These are phyloP conservation scores for Diversispora eburnea DNA, from an alignment of 192 early-diverging fungal genomes.

Conservation along the genomic window DNA sequence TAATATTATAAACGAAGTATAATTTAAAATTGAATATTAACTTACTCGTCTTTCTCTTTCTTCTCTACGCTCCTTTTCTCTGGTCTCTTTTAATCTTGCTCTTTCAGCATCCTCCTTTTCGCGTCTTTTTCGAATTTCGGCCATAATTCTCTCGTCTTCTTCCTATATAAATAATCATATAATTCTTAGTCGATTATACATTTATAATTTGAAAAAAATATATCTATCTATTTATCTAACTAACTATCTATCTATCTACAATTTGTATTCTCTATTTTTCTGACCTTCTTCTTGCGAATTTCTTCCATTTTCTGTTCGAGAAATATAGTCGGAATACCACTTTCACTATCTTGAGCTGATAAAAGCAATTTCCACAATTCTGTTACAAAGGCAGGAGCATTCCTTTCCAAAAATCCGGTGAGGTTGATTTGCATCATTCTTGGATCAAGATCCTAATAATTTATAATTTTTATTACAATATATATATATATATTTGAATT, in stretches of 20 bases:
- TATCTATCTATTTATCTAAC: no score
- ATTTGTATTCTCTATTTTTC: background rate
- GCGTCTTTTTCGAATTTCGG: conserved; percentile 29
- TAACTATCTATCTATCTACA: background rate
- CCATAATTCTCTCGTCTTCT: conserved; percentile 35
- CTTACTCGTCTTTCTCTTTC: conserved; percentile 25
- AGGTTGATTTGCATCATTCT: conserved; percentile 91
- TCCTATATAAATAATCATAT: conserved; percentile 23
- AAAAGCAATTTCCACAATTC: conserved; percentile 88
- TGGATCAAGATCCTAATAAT: conserved; percentile 69
- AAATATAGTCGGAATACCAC: conserved; percentile 83
- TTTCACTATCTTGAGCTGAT: conserved; percentile 76
- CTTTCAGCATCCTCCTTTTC: conserved; percentile 44
- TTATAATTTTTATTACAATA: background rate
- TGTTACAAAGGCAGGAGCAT: conserved; percentile 74
- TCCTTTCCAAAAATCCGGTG: conserved; percentile 88
- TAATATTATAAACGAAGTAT: conserved; percentile 4
- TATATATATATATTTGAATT: background rate
- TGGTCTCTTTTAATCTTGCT: conserved; percentile 36
- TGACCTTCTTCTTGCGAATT: conserved; percentile 52
- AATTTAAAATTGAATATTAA: background rate
- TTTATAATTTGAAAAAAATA: no score
- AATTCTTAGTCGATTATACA: background rate
- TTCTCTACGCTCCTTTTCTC: conserved; percentile 34
- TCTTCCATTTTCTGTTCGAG: conserved; percentile 86